A percentile compares a stretch with the other conserved stretches of the same genome.
These are phyloP conservation scores for Aspergillus udagawae DNA, from an alignment of 2,329 filamentous ascomycete genomes.

Conservation along the genomic window DNA sequence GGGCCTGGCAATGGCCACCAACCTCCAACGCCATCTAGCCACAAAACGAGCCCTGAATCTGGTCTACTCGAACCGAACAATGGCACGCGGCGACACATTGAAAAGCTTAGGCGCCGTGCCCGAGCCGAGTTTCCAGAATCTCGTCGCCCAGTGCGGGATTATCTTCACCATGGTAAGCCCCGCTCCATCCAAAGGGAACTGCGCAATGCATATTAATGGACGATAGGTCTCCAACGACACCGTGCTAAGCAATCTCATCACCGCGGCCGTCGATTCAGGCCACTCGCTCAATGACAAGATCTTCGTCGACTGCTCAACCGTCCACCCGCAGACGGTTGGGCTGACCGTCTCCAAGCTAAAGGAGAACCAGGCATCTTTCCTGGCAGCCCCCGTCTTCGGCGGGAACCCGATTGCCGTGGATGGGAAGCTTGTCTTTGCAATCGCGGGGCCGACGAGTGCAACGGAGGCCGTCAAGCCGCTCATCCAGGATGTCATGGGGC, in stretches of 20 bases:
- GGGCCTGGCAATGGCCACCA: slow-evolving; percentile 43
- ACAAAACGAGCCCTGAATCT: slow-evolving; percentile 29
- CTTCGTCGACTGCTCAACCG: slow-evolving; percentile 81
- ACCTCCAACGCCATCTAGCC: slow-evolving; percentile 39
- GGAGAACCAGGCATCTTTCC: slow-evolving; percentile 33
- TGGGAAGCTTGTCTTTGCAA: slow-evolving; percentile 45
- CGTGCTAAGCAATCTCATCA: slow-evolving; percentile 31
- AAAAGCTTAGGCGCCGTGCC: slow-evolving; percentile 33
- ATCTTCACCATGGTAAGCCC: slow-evolving; percentile 37
- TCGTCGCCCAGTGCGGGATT: slow-evolving; percentile 35
- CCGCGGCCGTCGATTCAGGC: slow-evolving; percentile 21
- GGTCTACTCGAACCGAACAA: slow-evolving; percentile 40
- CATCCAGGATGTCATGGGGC: slow-evolving; percentile 43
- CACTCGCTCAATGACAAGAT: slow-evolving; percentile 63
- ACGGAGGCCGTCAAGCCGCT: slow-evolving; percentile 36
- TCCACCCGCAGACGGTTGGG: slow-evolving; percentile 67
- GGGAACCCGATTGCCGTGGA: slow-evolving; percentile 42
- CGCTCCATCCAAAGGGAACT: not conserved
- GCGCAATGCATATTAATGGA: not conserved
- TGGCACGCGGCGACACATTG: slow-evolving; percentile 36
- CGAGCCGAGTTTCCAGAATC: slow-evolving; percentile 29
- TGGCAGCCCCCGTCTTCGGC: slow-evolving; percentile 44
- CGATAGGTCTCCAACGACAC: slow-evolving; percentile 39
- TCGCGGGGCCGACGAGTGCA: slow-evolving; percentile 36
- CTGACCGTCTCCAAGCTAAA: slow-evolving; percentile 30